phyloP scores from a whole-genome alignment of 116 monocot species.

The Dioscorea cayenensis region DNA sequence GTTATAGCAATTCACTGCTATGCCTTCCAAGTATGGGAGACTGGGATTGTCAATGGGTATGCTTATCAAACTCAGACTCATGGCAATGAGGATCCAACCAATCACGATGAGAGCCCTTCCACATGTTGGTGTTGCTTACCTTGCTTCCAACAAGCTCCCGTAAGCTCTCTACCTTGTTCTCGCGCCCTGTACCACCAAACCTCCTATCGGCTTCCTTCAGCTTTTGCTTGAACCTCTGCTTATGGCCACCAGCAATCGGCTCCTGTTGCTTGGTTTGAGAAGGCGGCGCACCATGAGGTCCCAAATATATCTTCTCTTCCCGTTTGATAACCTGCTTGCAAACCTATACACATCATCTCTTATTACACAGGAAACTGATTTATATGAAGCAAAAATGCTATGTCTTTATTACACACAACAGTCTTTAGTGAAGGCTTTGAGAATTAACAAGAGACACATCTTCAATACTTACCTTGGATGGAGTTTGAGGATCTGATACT shows the following conservation, averaged over 20 bases:
- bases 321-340: constrained; percentile 22
- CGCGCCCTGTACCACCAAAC: constrained; percentile 34
- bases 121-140: constrained; percentile 9
- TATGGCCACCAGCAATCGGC: constrained; percentile 26
- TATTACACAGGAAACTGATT: background rate
- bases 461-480: constrained; percentile 36
- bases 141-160: constrained; percentile 54
- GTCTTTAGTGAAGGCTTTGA: background rate
- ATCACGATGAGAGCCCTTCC: constrained; percentile 42
- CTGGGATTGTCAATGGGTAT: constrained; percentile 16
- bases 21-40: background rate
- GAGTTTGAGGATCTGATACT: constrained; percentile 32
- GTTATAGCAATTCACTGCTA: background rate
- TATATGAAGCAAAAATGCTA: background rate
- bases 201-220: constrained; percentile 69
- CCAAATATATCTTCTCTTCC: constrained; percentile 69
- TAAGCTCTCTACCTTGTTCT: constrained; percentile 67
- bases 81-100: constrained; percentile 94
- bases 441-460: background rate
- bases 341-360: background rate
- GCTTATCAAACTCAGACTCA: constrained; percentile 69
- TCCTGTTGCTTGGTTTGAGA: constrained; percentile 52
- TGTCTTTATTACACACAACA: background rate
- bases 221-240: constrained; percentile 54
- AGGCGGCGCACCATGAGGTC: constrained; percentile 75